Percentiles rank a stretch among this genome's conserved stretches.
Conservation (phyloP, 306 rosid species). For the Biancaea sappan region DNA sequence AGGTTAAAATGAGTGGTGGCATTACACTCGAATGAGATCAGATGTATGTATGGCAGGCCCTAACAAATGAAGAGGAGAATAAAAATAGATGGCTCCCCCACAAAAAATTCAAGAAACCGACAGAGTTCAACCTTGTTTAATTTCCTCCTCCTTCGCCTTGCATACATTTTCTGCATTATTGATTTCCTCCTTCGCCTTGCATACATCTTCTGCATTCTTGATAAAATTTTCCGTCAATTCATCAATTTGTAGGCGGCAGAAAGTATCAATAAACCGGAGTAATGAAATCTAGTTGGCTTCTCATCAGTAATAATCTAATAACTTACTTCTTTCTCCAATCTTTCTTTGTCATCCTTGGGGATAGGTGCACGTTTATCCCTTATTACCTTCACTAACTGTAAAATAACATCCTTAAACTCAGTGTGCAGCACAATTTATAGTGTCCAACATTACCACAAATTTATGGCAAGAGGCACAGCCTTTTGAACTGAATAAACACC, state of each 20-base stretch:
- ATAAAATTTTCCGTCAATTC: slow-evolving; percentile 82
- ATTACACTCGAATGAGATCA: slow-evolving; percentile 25
- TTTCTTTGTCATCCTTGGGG: slow-evolving; percentile 84
- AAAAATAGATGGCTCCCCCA: neutral
- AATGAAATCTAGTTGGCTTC: slow-evolving; percentile 8
- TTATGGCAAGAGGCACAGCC: neutral
- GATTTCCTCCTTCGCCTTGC: slow-evolving; percentile 89
- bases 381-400: slow-evolving; percentile 81
- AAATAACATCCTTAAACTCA: slow-evolving; percentile 32
- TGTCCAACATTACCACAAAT: neutral
- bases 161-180: no score
- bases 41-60: slow-evolving; percentile 19
- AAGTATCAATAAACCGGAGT: slow-evolving; percentile 30
- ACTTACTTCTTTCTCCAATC: slow-evolving; percentile 93
- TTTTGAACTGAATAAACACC: neutral
- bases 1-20: neutral
- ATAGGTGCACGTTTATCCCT: slow-evolving; percentile 68
- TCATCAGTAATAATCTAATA: neutral
- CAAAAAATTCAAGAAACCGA: slow-evolving; percentile 5
- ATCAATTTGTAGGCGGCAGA: slow-evolving; percentile 58
- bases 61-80: slow-evolving; percentile 4
- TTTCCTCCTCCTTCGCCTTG: slow-evolving; percentile 90
- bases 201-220: slow-evolving; percentile 77
- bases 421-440: slow-evolving; percentile 12
- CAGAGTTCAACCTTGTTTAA: slow-evolving; percentile 54